phyloP scores from a whole-genome alignment of 352 stramenopile species.

The Globisporangium okanoganense region DNA sequence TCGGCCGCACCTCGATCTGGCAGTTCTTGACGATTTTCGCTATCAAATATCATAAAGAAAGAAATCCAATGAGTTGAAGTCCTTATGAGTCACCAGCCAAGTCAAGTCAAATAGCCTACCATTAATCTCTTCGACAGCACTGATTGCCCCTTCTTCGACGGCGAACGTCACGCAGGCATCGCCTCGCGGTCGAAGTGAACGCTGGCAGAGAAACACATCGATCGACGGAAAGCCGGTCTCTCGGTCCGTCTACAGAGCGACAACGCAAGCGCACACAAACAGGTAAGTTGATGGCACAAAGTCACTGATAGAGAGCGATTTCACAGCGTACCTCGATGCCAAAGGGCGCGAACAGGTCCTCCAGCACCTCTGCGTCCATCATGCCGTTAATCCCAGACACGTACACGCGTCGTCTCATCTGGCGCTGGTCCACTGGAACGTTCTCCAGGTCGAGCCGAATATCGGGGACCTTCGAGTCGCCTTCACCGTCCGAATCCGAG shows the following conservation, averaged over 20 bases:
- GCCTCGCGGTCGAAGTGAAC: conserved; percentile 40
- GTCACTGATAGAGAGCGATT: background rate
- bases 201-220: conserved; percentile 50
- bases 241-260: conserved; percentile 29
- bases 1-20: conserved; percentile 40
- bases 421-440: conserved; percentile 33
- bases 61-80: background rate
- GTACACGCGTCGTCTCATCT: conserved; percentile 47
- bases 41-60: too few species aligned
- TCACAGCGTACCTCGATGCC: conserved; percentile 35
- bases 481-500: conserved; percentile 47
- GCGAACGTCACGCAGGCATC: conserved; percentile 51
- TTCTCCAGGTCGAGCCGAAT: conserved; percentile 47
- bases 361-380: conserved; percentile 39
- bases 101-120: conserved; percentile 16
- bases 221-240: conserved; percentile 46
- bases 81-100: background rate
- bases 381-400: conserved; percentile 47
- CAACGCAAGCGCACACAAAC: conserved; percentile 12
- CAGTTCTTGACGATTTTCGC: conserved; percentile 62
- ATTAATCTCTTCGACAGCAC: conserved; percentile 52
- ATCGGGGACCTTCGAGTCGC: conserved; percentile 22
- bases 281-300: conserved; percentile 1
- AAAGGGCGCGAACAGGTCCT: conserved; percentile 54
- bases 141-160: conserved; percentile 28